These are phyloP conservation scores for Gaillardinia entomophila DNA, from an alignment of 805 yeast genomes.

Conservation along the genomic window DNA sequence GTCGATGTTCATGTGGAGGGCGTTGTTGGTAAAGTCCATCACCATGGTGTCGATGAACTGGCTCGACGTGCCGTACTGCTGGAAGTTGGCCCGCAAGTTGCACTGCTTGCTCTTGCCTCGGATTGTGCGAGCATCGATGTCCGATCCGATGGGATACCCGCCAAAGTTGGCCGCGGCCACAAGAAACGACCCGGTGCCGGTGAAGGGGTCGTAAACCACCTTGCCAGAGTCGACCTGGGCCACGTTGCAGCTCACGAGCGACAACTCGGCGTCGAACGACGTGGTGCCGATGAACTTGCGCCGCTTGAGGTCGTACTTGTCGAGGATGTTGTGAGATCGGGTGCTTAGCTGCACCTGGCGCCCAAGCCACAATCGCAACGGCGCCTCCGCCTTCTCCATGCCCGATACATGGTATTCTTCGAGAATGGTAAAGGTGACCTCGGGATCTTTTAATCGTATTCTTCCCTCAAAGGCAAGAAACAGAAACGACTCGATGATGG, in stretches of 20 bases:
- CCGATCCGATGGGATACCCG: conserved; percentile 77
- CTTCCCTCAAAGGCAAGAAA: conserved; percentile 73
- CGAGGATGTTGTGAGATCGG: conserved; percentile 60
- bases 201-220: conserved; percentile 87
- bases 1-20: conserved; percentile 67
- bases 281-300: conserved; percentile 93
- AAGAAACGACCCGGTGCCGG: conserved; percentile 93
- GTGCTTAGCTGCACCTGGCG: conserved; percentile 60
- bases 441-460: conserved; percentile 72
- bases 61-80: conserved; percentile 57
- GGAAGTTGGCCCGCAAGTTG: conserved; percentile 60
- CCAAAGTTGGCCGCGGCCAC: conserved; percentile 86
- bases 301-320: conserved; percentile 72
- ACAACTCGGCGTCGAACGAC: conserved; percentile 90
- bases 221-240: conserved; percentile 66
- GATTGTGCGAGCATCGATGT: conserved; percentile 77
- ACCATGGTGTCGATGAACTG: conserved; percentile 71
- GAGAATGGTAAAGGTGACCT: conserved; percentile 60
- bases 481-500: conserved; percentile 64
- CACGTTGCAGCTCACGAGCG: conserved; percentile 81
- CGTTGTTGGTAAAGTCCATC: conserved; percentile 93
- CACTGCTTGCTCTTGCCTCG: conserved; percentile 59
- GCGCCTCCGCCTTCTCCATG: conserved; percentile 41
- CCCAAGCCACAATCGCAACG: conserved; percentile 67
- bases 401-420: conserved; percentile 62